A percentile compares a stretch with the other conserved stretches of the same genome.
Conservation (phyloP, 2,329 filamentous ascomycete genomes). For the Scedosporium dehoogii region DNA sequence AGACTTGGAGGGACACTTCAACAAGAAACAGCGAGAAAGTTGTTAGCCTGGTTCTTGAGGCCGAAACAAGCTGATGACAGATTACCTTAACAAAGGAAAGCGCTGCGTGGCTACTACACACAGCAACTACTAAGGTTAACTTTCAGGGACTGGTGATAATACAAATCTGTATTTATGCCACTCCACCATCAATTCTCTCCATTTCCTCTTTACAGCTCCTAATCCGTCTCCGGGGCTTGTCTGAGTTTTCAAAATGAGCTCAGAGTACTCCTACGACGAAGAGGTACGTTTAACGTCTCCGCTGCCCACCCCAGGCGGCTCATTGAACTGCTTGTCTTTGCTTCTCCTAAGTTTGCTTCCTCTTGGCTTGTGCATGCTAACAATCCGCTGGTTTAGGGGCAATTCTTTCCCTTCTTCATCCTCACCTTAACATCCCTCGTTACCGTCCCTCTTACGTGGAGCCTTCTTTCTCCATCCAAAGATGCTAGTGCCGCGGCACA, state of each 20-base stretch:
- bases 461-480: constrained; percentile 67
- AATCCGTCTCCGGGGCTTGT: background rate
- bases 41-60: background rate
- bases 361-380: background rate
- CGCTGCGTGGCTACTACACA: constrained; percentile 6
- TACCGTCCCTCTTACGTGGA: constrained; percentile 84
- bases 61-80: constrained; percentile 4
- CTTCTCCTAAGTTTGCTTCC: constrained; percentile 2
- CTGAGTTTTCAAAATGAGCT: constrained; percentile 57
- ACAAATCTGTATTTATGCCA: constrained; percentile 5
- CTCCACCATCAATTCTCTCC: background rate
- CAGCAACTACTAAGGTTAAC: background rate
- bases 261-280: constrained; percentile 97
- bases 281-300: constrained; percentile 41
- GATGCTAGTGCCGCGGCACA: constrained; percentile 71
- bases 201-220: background rate
- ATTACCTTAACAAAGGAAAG: constrained; percentile 2
- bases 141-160: background rate
- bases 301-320: background rate
- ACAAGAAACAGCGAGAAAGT: background rate
- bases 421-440: constrained; percentile 80
- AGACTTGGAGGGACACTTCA: too few species aligned
- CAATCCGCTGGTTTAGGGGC: constrained; percentile 44
- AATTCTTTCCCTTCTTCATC: constrained; percentile 99
- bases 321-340: background rate